Percentiles rank a stretch among this genome's conserved stretches.
Evolutionary conservation across 2,329 filamentous ascomycete genomes (phyloP).

Genomic region (Hypoxylon sp.): DNA sequence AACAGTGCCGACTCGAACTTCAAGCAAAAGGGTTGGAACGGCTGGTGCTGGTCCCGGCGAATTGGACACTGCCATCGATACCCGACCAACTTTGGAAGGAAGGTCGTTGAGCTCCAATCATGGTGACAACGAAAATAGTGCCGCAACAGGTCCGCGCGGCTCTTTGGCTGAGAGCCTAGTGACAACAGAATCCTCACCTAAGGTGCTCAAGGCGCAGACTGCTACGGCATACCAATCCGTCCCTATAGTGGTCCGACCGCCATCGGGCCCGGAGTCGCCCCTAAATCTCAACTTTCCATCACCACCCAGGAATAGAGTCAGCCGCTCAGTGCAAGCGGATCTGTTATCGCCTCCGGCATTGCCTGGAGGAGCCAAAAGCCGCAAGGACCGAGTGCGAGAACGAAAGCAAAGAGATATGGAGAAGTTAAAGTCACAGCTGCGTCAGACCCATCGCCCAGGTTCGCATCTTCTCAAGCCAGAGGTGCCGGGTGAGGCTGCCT

Average conservation of each 20-base stretch:
- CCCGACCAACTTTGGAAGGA: conserved; percentile 13
- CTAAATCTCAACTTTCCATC: conserved; percentile 42
- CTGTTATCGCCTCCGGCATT: conserved; percentile 11
- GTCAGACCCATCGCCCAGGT: conserved; percentile 7
- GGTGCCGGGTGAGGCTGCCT: conserved; percentile 2
- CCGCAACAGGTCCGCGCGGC: conserved; percentile 28
- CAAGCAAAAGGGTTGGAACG: conserved; percentile 40
- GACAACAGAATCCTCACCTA: conserved; percentile 52
- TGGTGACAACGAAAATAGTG: conserved; percentile 11
- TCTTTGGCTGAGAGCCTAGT: conserved; percentile 53
- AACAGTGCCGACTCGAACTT: conserved; percentile 41
- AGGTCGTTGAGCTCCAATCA: conserved; percentile 22
- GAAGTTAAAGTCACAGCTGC: conserved; percentile 27
- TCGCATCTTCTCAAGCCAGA: conserved; percentile 14
- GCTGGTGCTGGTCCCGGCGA: background rate
- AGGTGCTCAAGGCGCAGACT: conserved; percentile 52
- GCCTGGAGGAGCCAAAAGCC: conserved; percentile 26
- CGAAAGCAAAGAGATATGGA: conserved; percentile 46
- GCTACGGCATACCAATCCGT: conserved; percentile 49
- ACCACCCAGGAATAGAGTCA: conserved; percentile 19
- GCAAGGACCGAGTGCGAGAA: conserved; percentile 44
- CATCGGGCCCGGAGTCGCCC: conserved; percentile 37
- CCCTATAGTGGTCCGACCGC: conserved; percentile 48
- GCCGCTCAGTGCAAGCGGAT: conserved; percentile 31
- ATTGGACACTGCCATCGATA: background rate